Base-by-base conservation (phyloP, 2,329 filamentous ascomycete species). In the Neofusicoccum parvum region DNA sequence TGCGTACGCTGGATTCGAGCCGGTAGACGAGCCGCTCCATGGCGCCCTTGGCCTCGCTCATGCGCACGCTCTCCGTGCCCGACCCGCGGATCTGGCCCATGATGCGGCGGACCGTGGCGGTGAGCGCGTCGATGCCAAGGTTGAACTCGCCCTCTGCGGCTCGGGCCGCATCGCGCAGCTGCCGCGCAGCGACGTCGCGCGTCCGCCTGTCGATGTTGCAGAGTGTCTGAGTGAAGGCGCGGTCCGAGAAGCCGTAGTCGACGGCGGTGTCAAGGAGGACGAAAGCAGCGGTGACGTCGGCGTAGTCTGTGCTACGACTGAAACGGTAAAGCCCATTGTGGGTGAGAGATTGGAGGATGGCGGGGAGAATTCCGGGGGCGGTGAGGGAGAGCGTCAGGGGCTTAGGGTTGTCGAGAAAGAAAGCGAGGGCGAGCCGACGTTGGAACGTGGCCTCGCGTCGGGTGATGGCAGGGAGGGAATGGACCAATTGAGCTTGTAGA, bases 1-100 rank as follows among this genome's bases (percentile, higher is more conserved):
- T 66, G 32, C 58, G 56, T 41, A 66, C 65, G 41, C 49, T 50
- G 23, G 49, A 88, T 53, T 88, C 79, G 14, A 97, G 81, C 64
- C 94, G 87, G 71, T 91, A 88, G 66, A 89, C 85, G n/a, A 97
- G 80, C 65, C 88, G 85, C 71, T 96, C 90, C 45, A 96, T 82
- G 11, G 85, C 83, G 63, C 88, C 88, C 77, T 96, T 97, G 12
- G 91, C 88, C 72, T 96, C 88, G 36, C 91, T 90, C 36, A 91
- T 86, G 15, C 86, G 85, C 66, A 95, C 82, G 71, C 90, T 87
- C 23, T 87, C 87, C 50, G 76, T 65, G 64, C 77, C 75, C 4
- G 70, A 69, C 2, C 72, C 70, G 59, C 88, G 87, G 60, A 96
- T 80, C 39, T 80, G 81, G 1, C 37, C 58, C 48, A 56, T 66